Evolutionary conservation across 208 protist species (phyloP).

Genomic region (Acanthamoeba royreba): DNA sequence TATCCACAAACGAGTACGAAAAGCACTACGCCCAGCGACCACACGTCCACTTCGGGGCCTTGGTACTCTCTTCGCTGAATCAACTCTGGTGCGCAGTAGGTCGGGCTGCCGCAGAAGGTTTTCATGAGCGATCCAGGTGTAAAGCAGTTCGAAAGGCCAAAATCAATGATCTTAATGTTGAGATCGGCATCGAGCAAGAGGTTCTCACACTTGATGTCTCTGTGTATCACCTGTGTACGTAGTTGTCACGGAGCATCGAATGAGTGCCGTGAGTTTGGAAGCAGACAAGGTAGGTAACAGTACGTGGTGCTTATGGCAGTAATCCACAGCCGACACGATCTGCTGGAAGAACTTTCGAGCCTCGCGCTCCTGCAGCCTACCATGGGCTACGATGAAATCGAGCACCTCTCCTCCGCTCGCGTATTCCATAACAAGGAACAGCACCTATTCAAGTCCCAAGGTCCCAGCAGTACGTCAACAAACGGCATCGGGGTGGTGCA

Average conservation of each 20-base stretch:
- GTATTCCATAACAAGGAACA: conserved; percentile 47
- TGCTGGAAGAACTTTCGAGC: conserved; percentile 88
- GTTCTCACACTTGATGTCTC: conserved; percentile 71
- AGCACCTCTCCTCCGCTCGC: conserved; percentile 29
- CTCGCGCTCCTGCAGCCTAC: conserved; percentile 57
- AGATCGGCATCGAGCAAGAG: conserved; percentile 64
- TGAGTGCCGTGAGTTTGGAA: no score
- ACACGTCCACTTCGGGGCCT: conserved; percentile 93
- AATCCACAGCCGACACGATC: conserved; percentile 88
- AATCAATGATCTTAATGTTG: conserved; percentile 88
- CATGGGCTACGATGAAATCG: conserved; percentile 74
- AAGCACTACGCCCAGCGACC: conserved; percentile 96
- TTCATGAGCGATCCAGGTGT: conserved; percentile 70
- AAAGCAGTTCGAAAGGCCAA: conserved; percentile 83
- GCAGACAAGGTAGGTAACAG: conserved; percentile 75
- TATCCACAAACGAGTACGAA: conserved; percentile 96
- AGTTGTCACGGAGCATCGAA: neutral
- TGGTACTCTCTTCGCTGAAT: conserved; percentile 80
- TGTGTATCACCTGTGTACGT: conserved; percentile 52
- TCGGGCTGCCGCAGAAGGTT: conserved; percentile 91
- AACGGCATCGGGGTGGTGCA: neutral
- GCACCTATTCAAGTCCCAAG: neutral
- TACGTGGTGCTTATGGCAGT: conserved; percentile 88
- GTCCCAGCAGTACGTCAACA: neutral
- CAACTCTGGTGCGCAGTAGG: conserved; percentile 92